phyloP scores from a whole-genome alignment of 805 yeast species.

The Wickerhamomyces canadensis region DNA sequence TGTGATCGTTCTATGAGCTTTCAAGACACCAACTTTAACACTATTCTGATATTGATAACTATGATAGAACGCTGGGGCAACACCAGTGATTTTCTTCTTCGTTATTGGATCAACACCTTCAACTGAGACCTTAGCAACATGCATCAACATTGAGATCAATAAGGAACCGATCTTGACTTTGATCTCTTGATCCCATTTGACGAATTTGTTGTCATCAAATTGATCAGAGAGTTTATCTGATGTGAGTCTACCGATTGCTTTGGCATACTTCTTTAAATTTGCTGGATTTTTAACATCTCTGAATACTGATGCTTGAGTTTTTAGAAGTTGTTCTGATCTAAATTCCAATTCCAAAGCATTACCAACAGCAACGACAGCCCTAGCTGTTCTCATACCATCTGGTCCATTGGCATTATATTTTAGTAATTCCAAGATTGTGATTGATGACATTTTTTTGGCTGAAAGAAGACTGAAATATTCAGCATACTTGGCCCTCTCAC shows the following conservation, averaged over 20 bases:
- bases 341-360: slow-evolving; percentile 81
- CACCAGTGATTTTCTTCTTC: slow-evolving; percentile 56
- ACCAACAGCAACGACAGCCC: slow-evolving; percentile 78
- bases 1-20: slow-evolving; percentile 64
- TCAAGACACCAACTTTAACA: slow-evolving; percentile 73
- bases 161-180: slow-evolving; percentile 78
- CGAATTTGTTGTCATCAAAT: slow-evolving; percentile 30
- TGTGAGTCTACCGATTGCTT: slow-evolving; percentile 27
- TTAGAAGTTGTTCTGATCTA: slow-evolving; percentile 59
- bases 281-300: slow-evolving; percentile 41
- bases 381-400: slow-evolving; percentile 80
- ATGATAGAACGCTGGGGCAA: slow-evolving; percentile 88
- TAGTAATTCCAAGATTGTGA: slow-evolving; percentile 77
- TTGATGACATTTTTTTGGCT: slow-evolving; percentile 77
- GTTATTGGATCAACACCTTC: slow-evolving; percentile 78
- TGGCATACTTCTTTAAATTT: slow-evolving; percentile 21
- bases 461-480: slow-evolving; percentile 71
- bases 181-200: slow-evolving; percentile 49
- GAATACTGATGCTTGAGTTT: slow-evolving; percentile 49
- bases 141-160: slow-evolving; percentile 65
- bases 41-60: slow-evolving; percentile 80
- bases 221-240: slow-evolving; percentile 30
- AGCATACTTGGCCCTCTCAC: slow-evolving; percentile 53
- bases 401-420: slow-evolving; percentile 66
- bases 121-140: slow-evolving; percentile 79